A percentile compares a stretch with the other conserved stretches of the same genome.
Evolutionary conservation across 1,139 yeast genomes (phyloP).

Genomic region (Pneumocystis carinii): DNA sequence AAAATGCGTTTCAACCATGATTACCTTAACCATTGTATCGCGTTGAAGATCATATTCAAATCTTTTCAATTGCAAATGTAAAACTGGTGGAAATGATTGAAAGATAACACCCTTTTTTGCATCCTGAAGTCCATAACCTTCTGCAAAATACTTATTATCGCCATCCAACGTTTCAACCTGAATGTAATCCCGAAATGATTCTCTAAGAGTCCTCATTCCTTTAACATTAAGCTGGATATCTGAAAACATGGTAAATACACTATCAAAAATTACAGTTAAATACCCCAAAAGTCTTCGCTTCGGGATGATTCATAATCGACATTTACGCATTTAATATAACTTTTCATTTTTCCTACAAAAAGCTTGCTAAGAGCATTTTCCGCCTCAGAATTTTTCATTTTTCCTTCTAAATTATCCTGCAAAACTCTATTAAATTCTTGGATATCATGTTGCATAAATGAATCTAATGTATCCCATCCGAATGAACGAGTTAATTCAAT

Average conservation of each 20-base stretch:
- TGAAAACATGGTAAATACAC: background rate
- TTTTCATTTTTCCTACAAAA: conserved; percentile 94
- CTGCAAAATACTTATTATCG: conserved; percentile 90
- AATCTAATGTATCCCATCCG: conserved; percentile 95
- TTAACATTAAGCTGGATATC: conserved; percentile 91
- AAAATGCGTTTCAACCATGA: background rate
- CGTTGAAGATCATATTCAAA: conserved; percentile 88
- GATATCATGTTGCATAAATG: conserved; percentile 95
- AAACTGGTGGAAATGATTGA: conserved; percentile 77
- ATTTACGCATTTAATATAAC: conserved; percentile 79
- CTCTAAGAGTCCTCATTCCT: conserved; percentile 54
- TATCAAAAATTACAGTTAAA: background rate
- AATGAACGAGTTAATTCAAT: conserved; percentile 75
- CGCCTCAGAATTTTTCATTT: conserved; percentile 79
- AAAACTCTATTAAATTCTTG: conserved; percentile 89
- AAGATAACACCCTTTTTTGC: conserved; percentile 95
- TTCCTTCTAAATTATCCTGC: conserved; percentile 84
- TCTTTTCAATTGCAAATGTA: conserved; percentile 82
- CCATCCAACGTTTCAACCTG: conserved; percentile 84
- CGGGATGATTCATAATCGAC: conserved; percentile 93
- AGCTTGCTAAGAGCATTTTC: conserved; percentile 67
- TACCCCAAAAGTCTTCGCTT: conserved; percentile 77
- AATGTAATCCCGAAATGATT: conserved; percentile 72
- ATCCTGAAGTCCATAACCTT: conserved; percentile 83
- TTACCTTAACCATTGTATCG: conserved; percentile 49